Evolutionary conservation across 768 basidiomycete species (phyloP), one percentile per base, ranked within the genome.

Genomic region (Pleurotus ostreatus): DNA sequence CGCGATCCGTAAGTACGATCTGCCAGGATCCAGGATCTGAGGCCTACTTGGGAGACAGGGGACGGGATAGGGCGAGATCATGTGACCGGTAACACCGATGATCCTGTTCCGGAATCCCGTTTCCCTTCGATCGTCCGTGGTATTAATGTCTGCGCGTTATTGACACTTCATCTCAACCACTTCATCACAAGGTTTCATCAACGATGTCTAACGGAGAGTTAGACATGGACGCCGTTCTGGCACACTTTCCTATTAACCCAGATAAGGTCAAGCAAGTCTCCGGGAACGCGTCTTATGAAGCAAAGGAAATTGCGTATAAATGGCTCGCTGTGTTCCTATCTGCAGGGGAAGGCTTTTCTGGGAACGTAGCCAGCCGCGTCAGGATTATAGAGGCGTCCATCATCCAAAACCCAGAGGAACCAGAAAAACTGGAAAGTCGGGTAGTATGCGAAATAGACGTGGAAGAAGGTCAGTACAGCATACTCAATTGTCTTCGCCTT

Each of bases 371-470:
- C 4, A 56, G 60, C 20, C 62, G 70, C 22, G 25, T 74, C 22
- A 63, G 61, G 41, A 68, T 75, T 12, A 66, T 68, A 0, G 78
- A 81, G 23, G 64, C 78, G 0, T 80, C 78, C 1, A 59, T 82
- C 15, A 46, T 69, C 1, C 62, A 66, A 43, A 81, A 81, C 56
- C 58, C 62, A 6, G 80, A 83, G 55, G 80, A 78, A 49, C 71
- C 75, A 1, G 64, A 58, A 30, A 76, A 72, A 60, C 59, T 59
- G 4, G 82, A 83, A 63, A 77, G 71, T 1, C 64, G 74, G 13
- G 72, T 82, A 11, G 77, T 82, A 4, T 63, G 68, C 22, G 80
- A 81, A 59, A 65, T 73, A 23, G 66, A 59, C 8, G 78, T 80
- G 5, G 62, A 68, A 39, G 69, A 76, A 62, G 80, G 82, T 81